Evolutionary conservation across 2,329 filamentous ascomycete genomes (phyloP).

Genomic region (Rhytidhysteron rufulum): DNA sequence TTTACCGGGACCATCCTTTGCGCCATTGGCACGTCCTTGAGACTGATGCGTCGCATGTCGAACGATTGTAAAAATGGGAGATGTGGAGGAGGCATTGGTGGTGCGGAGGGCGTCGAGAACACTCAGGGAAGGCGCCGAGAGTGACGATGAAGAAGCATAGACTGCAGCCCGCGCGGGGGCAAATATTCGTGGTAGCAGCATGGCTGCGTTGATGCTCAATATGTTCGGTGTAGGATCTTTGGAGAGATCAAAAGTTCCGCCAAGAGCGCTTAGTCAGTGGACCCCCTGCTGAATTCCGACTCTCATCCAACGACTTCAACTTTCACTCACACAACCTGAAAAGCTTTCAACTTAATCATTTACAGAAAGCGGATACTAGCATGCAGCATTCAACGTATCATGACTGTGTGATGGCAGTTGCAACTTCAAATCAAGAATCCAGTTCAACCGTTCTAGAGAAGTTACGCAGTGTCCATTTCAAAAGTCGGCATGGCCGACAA

Average conservation of each 20-base stretch:
- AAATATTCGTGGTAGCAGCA: constrained; percentile 38
- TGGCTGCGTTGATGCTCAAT: constrained; percentile 22
- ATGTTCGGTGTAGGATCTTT: not conserved
- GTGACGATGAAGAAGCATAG: constrained; percentile 11
- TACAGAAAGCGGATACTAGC: no score
- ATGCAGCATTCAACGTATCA: no score
- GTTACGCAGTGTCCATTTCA: no score
- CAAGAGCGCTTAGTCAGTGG: not conserved
- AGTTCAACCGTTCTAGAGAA: no score
- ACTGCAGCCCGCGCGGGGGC: constrained; percentile 32
- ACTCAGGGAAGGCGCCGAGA: constrained; percentile 27
- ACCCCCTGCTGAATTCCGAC: no score
- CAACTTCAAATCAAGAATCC: no score
- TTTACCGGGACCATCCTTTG: constrained; percentile 70
- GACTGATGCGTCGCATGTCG: constrained; percentile 62
- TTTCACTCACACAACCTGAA: no score
- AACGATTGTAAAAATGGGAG: constrained; percentile 44
- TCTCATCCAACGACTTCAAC: no score
- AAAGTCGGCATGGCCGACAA: no score
- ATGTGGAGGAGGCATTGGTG: constrained; percentile 8
- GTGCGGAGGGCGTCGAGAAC: constrained; percentile 18
- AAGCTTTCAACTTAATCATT: no score
- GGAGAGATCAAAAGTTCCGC: not conserved
- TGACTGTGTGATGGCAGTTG: no score
- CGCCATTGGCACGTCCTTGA: constrained; percentile 66